A percentile compares a stretch with the other conserved stretches of the same genome.
Evolutionary conservation across 108 stramenopile species (phyloP).

Genomic region (Cyclotella baltica): DNA sequence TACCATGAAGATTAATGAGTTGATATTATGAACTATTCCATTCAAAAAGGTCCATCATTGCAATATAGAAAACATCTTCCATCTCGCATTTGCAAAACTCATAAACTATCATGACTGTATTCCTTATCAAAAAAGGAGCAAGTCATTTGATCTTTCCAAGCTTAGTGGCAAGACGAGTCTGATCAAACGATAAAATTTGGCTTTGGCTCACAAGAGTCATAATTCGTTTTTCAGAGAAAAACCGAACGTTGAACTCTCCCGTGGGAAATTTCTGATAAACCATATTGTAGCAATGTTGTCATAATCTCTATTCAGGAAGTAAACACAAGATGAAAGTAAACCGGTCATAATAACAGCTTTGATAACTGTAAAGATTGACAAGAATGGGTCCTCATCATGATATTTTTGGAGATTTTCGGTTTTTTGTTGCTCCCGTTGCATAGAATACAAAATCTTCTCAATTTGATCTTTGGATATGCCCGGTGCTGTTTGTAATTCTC

Average conservation of each 20-base stretch:
- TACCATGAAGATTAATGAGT: too few species aligned
- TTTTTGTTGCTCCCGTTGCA: not conserved
- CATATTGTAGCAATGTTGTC: constrained; percentile 6
- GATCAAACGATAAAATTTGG: too few species aligned
- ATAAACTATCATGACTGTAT: too few species aligned
- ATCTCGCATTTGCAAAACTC: too few species aligned
- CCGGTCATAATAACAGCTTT: not conserved
- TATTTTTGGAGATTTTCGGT: not conserved
- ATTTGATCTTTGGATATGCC: constrained; percentile 5
- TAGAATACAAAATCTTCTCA: not conserved
- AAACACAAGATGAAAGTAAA: not conserved
- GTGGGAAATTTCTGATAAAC: constrained; percentile 4
- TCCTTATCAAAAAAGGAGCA: too few species aligned
- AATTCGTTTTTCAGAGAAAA: too few species aligned
- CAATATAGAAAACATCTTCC: too few species aligned
- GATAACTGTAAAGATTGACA: constrained; percentile 4
- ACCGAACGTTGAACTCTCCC: constrained; percentile 8
- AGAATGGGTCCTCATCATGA: not conserved
- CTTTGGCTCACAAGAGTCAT: too few species aligned
- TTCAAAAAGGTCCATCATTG: too few species aligned
- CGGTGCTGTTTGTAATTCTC: not conserved
- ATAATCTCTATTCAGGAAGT: constrained; percentile 17
- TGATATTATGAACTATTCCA: too few species aligned
- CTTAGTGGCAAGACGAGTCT: too few species aligned
- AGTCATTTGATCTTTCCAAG: too few species aligned